phyloP scores from a whole-genome alignment of 2,329 filamentous ascomycete species.

The Cadophora malorum region DNA sequence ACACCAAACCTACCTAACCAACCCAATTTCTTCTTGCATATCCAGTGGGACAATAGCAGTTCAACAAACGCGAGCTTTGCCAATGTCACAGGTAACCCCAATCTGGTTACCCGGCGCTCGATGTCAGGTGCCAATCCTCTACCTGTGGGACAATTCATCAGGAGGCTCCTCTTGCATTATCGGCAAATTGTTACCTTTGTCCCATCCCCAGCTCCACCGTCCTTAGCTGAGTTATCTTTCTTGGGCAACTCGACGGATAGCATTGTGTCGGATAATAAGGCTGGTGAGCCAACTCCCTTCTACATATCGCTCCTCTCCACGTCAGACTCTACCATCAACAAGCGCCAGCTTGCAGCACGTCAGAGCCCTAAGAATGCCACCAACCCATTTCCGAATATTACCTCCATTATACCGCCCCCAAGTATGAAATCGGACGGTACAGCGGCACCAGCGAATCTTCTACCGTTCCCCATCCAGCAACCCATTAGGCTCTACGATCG shows the following conservation, averaged over 20 bases:
- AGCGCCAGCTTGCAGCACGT: constrained; percentile 31
- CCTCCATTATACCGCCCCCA: constrained; percentile 67
- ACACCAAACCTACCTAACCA: constrained; percentile 69
- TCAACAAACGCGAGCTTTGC: constrained; percentile 51
- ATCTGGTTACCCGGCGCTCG: constrained; percentile 35
- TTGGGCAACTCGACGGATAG: constrained; percentile 86
- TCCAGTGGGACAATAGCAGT: constrained; percentile 72
- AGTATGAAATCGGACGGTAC: constrained; percentile 70
- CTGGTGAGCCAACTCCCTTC: constrained; percentile 87
- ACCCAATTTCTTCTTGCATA: constrained; percentile 82
- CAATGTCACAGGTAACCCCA: constrained; percentile 41
- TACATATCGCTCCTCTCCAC: constrained; percentile 76
- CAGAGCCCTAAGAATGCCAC: constrained; percentile 29
- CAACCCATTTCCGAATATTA: constrained; percentile 50
- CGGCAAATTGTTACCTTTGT: constrained; percentile 49
- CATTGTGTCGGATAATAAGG: constrained; percentile 69
- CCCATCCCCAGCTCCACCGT: constrained; percentile 54
- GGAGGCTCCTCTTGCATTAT: constrained; percentile 39
- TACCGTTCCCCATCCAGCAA: constrained; percentile 75
- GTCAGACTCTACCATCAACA: constrained; percentile 45
- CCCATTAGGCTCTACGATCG: constrained; percentile 87
- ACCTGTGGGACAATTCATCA: constrained; percentile 45
- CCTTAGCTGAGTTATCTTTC: constrained; percentile 72
- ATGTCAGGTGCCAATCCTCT: constrained; percentile 41
- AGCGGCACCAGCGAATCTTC: constrained; percentile 72